phyloP scores from a whole-genome alignment of 345 rosid genomes.

The Linum tenue region DNA sequence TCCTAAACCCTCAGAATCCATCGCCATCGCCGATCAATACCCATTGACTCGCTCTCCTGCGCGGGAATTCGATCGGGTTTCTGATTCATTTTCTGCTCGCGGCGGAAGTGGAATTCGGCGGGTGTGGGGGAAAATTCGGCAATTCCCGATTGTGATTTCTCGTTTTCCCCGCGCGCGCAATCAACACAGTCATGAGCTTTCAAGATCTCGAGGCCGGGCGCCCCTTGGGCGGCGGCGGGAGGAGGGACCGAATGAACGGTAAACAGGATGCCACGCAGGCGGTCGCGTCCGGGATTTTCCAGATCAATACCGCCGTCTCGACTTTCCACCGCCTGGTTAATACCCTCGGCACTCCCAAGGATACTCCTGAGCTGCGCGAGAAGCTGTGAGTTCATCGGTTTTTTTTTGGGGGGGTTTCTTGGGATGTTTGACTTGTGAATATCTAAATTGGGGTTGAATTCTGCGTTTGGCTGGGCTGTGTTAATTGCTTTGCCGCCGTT shows the following conservation, averaged over 20 bases:
- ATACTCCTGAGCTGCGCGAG: constrained; percentile 55
- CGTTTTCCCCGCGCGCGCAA: background rate
- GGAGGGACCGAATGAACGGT: constrained; percentile 10
- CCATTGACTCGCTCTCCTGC: too few species aligned
- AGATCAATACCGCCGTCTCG: constrained; percentile 56
- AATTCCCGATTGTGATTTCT: background rate
- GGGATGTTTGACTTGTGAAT: constrained; percentile 6
- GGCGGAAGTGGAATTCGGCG: background rate
- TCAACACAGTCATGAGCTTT: constrained; percentile 31
- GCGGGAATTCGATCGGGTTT: too few species aligned
- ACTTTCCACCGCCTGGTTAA: constrained; percentile 61
- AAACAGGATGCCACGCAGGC: constrained; percentile 43
- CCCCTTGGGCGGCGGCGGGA: constrained; percentile 12
- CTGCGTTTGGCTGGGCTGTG: background rate
- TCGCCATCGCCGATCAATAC: too few species aligned
- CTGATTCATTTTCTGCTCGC: too few species aligned
- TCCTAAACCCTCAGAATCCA: too few species aligned
- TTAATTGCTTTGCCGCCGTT: too few species aligned
- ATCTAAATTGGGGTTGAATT: background rate
- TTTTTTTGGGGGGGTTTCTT: background rate
- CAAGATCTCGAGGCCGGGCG: constrained; percentile 52
- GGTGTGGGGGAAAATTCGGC: background rate
- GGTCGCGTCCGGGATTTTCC: constrained; percentile 65
- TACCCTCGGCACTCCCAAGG: constrained; percentile 67
- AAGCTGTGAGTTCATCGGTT: constrained; percentile 37